These are phyloP conservation scores for Tinospora cordifolia DNA, from an alignment of 164 flowering plant genomes.

Conservation along the genomic window DNA sequence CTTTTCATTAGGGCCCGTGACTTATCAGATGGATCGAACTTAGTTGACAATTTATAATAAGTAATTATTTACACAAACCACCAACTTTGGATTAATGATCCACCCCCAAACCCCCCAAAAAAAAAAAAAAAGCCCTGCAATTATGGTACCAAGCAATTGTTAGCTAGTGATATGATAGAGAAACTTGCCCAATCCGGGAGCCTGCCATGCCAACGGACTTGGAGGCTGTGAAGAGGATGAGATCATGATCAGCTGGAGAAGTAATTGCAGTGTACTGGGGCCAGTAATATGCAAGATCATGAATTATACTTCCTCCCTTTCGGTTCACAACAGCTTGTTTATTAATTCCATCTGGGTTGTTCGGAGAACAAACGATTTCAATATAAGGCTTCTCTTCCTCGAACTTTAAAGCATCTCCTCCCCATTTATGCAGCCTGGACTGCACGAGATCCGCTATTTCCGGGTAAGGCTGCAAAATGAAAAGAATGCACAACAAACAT, in stretches of 20 bases:
- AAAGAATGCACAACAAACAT: too few relatives aligned
- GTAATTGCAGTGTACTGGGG: conserved; percentile 83
- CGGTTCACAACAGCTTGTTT: conserved; percentile 51
- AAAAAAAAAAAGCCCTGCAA: too few relatives aligned
- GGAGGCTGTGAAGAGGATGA: conserved; percentile 85
- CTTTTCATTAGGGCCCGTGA: too few relatives aligned
- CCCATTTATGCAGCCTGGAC: conserved; percentile 76
- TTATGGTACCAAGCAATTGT: too few relatives aligned
- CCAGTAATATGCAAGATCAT: conserved; percentile 90
- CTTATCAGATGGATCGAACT: too few relatives aligned
- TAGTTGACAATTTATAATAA: too few relatives aligned
- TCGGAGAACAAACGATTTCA: conserved; percentile 79
- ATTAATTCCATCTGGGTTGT: conserved; percentile 70
- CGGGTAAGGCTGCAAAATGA: conserved; percentile 65
- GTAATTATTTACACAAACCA: too few relatives aligned
- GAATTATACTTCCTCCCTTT: conserved; percentile 39
- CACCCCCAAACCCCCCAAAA: too few relatives aligned
- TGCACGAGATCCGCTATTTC: conserved; percentile 45
- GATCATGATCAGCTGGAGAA: conserved; percentile 54
- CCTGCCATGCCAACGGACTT: conserved; percentile 98
- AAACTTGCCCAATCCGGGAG: conserved; percentile 68
- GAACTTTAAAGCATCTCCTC: conserved; percentile 55
- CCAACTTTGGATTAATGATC: too few relatives aligned
- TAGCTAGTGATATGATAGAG: too few relatives aligned
- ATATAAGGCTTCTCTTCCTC: conserved; percentile 42